Conservation (phyloP, 1,284 basidiomycete genomes). For the Mycosarcoma mackinlayi region DNA sequence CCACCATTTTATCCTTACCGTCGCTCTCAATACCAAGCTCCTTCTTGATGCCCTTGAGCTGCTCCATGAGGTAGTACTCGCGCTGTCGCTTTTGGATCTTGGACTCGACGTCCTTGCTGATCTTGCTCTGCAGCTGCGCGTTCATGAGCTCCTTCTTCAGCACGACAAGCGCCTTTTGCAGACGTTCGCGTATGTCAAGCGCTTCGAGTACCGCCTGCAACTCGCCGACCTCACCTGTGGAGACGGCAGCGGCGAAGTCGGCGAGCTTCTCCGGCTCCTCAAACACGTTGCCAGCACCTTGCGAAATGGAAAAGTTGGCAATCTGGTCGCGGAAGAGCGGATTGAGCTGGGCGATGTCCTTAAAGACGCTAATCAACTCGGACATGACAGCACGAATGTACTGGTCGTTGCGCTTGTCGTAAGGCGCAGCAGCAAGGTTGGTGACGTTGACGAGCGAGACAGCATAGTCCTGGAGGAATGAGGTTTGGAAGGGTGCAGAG, state of each 20-base stretch:
- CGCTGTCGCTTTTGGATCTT: conserved; percentile 97
- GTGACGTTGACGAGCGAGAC: conserved; percentile 92
- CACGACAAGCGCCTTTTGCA: conserved; percentile 89
- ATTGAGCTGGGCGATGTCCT: conserved; percentile 97
- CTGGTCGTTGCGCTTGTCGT: conserved; percentile 78
- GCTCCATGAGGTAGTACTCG: conserved; percentile 98
- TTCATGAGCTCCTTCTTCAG: conserved; percentile 99
- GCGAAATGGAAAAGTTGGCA: conserved; percentile 94
- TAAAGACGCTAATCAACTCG: conserved; percentile 97
- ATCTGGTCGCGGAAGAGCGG: conserved; percentile 98
- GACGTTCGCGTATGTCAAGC: conserved; percentile 84
- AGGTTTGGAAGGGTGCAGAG: conserved; percentile 77
- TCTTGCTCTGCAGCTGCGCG: conserved; percentile 93
- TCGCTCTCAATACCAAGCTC: conserved; percentile 97
- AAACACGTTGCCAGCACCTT: conserved; percentile 95
- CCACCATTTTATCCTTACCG: conserved; percentile 96
- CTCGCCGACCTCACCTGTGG: conserved; percentile 87
- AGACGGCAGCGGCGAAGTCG: conserved; percentile 96
- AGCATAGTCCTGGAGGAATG: conserved; percentile 88
- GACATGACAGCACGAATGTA: conserved; percentile 95
- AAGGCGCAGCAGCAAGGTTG: conserved; percentile 82
- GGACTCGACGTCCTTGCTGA: conserved; percentile 90
- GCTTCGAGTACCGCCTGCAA: conserved; percentile 93
- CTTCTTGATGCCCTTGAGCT: conserved; percentile 98
- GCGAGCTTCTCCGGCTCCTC: conserved; percentile 98